Evolutionary conservation across 2,329 filamentous ascomycete genomes (phyloP), one percentile per base, ranked within the genome.

Genomic region (Cercospora janseana): DNA sequence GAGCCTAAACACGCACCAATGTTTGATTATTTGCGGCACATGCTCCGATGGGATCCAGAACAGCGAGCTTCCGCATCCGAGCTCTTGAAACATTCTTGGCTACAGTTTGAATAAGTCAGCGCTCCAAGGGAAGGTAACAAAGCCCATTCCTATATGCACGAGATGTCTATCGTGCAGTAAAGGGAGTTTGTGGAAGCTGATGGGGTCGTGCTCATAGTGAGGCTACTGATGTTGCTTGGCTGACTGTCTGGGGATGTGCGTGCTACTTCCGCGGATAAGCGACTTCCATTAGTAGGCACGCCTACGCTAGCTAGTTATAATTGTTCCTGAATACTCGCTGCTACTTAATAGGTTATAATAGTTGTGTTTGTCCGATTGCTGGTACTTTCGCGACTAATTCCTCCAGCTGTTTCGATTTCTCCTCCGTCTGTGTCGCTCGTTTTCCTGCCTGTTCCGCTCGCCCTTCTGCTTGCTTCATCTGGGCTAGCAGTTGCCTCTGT

Each of bases 21-120:
- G 10, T 50, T 50, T 15, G 20, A 43, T 24, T 44, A 44, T 21
- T 18, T 50, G 16, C 29, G 40, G 16, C 9, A 16, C 15, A 50
- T 44, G 47, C 47, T 50, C 26, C 23, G 15, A 27, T 50, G 47
- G 47, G 47, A 50, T 35, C 28, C 47, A 10, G 16, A 21, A 7
- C 26, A 44, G 8, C 47, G 47, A 13, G 27, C n/a, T 21, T 35
- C 37, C 16, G 47, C 47, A 20, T 45, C 47, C 7, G 12, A 44
- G 26, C 40, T 50, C 13, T 20, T 50, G 29, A 37, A 44, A 21
- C 47, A 50, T 29, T 40, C 47, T 27, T 50, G 47, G 47, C 28
- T 31, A 5, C 28, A 31, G 9, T 31, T 31, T 31, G 28, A 31
- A 31, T 31, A 31, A 31, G 28, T 31, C 28, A 31, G 12, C 9